Percentiles rank a stretch among this genome's conserved stretches.
phyloP scores from a whole-genome alignment of 768 basidiomycete genomes.

The Peribolospora kevripleyi region DNA sequence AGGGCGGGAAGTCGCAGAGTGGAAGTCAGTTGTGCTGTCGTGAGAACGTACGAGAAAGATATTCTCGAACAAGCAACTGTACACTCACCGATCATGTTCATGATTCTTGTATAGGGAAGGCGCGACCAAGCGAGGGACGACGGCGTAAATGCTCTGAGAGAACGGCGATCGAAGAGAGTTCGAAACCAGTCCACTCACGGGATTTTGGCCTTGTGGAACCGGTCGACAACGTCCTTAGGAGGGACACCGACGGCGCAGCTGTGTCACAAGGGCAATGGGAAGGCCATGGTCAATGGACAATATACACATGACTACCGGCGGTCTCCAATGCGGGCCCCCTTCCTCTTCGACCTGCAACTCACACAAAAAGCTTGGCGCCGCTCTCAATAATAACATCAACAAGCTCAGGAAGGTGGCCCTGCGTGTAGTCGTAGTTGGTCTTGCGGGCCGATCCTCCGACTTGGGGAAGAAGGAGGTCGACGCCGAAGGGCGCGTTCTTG shows the following conservation, averaged over 20 bases:
- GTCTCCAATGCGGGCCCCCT: no score
- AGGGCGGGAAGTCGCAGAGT: no score
- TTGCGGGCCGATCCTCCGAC: slow-evolving; percentile 68
- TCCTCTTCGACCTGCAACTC: slow-evolving; percentile 29
- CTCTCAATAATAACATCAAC: slow-evolving; percentile 83
- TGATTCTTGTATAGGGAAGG: slow-evolving; percentile 22
- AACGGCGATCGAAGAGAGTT: no score
- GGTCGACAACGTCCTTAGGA: slow-evolving; percentile 51
- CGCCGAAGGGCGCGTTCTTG: slow-evolving; percentile 62
- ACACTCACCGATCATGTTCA: slow-evolving; percentile 38
- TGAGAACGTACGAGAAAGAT: background rate
- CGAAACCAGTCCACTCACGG: slow-evolving; percentile 14
- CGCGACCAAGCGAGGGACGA: no score
- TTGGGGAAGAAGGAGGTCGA: slow-evolving; percentile 70
- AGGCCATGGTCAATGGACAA: background rate
- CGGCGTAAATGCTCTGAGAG: no score
- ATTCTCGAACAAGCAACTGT: no score
- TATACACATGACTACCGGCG: background rate
- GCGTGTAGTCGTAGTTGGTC: slow-evolving; percentile 69
- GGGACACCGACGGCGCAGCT: slow-evolving; percentile 35
- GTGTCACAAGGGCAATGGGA: background rate
- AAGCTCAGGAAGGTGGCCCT: slow-evolving; percentile 57
- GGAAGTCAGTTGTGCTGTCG: background rate
- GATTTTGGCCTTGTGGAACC: slow-evolving; percentile 60
- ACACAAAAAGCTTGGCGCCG: slow-evolving; percentile 68